Conservation (phyloP, 495 filamentous ascomycete genomes). For the Penicillium tannophilum region DNA sequence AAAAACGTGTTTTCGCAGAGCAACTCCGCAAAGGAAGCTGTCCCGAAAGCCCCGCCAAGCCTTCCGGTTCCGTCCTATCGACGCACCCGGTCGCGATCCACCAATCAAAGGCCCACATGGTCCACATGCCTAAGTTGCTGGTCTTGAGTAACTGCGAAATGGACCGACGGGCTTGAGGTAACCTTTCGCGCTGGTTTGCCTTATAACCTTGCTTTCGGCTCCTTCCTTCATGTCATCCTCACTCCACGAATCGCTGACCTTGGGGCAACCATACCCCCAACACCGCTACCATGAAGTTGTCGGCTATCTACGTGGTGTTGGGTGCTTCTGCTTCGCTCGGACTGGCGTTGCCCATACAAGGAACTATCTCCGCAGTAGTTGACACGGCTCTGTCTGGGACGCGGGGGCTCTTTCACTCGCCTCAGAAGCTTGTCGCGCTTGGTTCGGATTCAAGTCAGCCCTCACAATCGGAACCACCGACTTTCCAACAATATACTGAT, state of each 20-base stretch:
- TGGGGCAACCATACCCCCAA: neutral
- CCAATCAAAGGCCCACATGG: neutral
- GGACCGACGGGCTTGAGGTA: neutral
- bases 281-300: constrained; percentile 1
- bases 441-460: neutral
- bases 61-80: constrained; percentile 3
- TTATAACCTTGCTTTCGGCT: constrained; percentile 1
- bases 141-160: neutral
- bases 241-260: neutral
- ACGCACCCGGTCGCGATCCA: neutral
- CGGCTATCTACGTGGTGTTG: neutral
- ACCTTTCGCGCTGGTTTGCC: neutral
- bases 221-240: neutral
- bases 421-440: neutral
- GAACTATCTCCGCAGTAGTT: neutral
- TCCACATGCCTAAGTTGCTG: constrained; percentile 4
- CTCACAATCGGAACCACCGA: neutral
- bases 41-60: neutral
- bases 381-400: neutral
- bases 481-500: constrained; percentile 3
- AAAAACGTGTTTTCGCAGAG: neutral
- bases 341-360: constrained; percentile 5
- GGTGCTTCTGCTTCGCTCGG: constrained; percentile 2
- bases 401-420: neutral
- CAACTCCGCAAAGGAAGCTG: too few species aligned